Evolutionary conservation across 495 filamentous ascomycete genomes (phyloP), one percentile per base, ranked within the genome.

Genomic region (Podospora didyma): DNA sequence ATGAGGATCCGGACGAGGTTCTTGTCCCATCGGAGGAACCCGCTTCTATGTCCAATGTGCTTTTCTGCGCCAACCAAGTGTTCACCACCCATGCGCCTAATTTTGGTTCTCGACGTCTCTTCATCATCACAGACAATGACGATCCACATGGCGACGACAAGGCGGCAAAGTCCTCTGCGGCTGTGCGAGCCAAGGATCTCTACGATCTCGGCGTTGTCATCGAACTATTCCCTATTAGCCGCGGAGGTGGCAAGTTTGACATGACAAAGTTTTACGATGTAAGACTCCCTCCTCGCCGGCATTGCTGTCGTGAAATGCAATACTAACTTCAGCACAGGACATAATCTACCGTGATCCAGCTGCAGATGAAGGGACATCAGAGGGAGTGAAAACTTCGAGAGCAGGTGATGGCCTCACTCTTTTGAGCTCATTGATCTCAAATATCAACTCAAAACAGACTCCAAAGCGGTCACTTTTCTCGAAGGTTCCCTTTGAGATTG

Each of bases 111-210:
- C 77, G 95, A 41, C 83, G 95, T 31, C 75, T 99, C 11, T 97
- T 99, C 72, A 85, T 99, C 57, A 91, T 99, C 54, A 96, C 95
- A 2, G 92, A 97, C 64, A 88, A 96, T 54, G 95, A 99, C 66
- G 81, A 91, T 67, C 94, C 95, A 6, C 90, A 96, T 65, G 77
- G 70, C 2, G 74, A 81, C 2, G 86, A 88, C 60, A 93, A 90
- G 65, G 72, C 77, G 7, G 69, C 86, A 20, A 86, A 84, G 39
- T 88, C 87, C 41, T 83, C 86, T 19, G 88, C 95, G 3, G 86
- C 90, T 7, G 89, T 91, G 2, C 83, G 92, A 35, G 95, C 94
- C 22, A 94, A 94, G 66, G 95, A 99, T 77, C 70, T 99, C 7
- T 97, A 97, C 62, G 95, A 99, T 66, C 78, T 97, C 7, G 92